Evolutionary conservation across 2,329 filamentous ascomycete species (phyloP), one percentile per base, ranked within the genome.

Genomic region (Elsinoe necatrix): DNA sequence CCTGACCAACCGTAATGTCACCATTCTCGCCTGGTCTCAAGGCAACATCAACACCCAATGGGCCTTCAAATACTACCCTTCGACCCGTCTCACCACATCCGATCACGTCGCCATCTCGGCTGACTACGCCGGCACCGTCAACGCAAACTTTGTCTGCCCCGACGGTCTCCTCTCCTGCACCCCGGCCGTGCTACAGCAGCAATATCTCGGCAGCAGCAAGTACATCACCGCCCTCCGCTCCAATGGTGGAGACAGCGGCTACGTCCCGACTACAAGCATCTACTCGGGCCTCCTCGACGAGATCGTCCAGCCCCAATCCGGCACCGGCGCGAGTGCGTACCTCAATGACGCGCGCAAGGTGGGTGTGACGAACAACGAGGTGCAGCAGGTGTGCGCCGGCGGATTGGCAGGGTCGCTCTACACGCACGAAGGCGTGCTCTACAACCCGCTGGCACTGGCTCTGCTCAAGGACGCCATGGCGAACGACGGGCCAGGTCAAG

Each of bases 51-150:
- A 78, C 58, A 69, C 74, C 0, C 80, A 83, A 63, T 82, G 80
- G 80, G 77, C 75, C 0, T 68, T 80, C 60, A 81, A 80, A 60
- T 81, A 80, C 69, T 82, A 76, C 76, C 77, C 77, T 0, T 77
- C 74, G 1, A 77, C 75, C 1, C 72, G 74, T 3, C 60, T 59
- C 1, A 66, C 69, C 0, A 71, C 77, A 1, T 70, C 69, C n/a
- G 75, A 82, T 63, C 75, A 79, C 63, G 70, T 83, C 39, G 72
- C 75, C 43, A 70, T 81, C 47, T 76, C 73, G 8, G 72, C 78
- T 1, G 79, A 81, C 61, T 82, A 79, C 62, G 72, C 74, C 55
- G 78, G 78, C 45, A 78, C 76, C 0, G 52, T 70, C 1, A 56
- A 73, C 1, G 72, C 70, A 16, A 67, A 72, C 45, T 50, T 71